These are phyloP conservation scores for Aphanomyces stellatus DNA, from an alignment of 352 stramenopile species.

Conservation along the genomic window DNA sequence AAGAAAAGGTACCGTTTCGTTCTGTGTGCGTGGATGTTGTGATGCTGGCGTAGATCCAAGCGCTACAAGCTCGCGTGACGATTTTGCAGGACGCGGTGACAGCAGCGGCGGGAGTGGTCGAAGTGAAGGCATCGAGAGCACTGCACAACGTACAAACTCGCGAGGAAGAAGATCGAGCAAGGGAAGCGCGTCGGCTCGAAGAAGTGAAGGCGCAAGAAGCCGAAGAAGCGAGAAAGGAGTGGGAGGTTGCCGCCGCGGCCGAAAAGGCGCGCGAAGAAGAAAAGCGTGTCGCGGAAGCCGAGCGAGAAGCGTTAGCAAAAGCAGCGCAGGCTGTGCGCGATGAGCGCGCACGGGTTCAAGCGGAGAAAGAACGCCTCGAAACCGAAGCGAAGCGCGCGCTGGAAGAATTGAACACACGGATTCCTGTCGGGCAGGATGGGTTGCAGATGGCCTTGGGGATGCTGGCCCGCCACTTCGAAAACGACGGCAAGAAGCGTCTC, in stretches of 20 bases:
- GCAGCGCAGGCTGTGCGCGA: slow-evolving; percentile 53
- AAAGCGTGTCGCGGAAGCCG: neutral
- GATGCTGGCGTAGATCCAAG: slow-evolving; percentile 5
- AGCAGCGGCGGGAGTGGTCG: slow-evolving; percentile 23
- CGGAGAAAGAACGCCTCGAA: slow-evolving; percentile 30
- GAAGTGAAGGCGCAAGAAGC: slow-evolving; percentile 28
- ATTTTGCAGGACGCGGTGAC: slow-evolving; percentile 28
- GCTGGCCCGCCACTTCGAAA: neutral
- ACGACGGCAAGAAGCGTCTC: neutral
- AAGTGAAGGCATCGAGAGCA: slow-evolving; percentile 21
- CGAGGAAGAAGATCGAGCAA: neutral
- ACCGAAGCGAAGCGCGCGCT: slow-evolving; percentile 29
- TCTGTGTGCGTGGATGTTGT: neutral
- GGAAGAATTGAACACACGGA: slow-evolving; percentile 25
- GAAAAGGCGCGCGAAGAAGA: slow-evolving; percentile 40
- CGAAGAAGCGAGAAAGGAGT: slow-evolving; percentile 26
- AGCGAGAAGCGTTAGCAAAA: slow-evolving; percentile 27
- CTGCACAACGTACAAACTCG: slow-evolving; percentile 1
- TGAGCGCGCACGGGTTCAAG: slow-evolving; percentile 27
- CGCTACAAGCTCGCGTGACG: slow-evolving; percentile 44
- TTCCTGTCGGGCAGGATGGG: slow-evolving; percentile 2
- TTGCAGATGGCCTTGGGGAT: neutral
- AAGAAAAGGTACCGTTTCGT: slow-evolving; percentile 40
- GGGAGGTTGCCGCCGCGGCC: slow-evolving; percentile 36
- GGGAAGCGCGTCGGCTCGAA: slow-evolving; percentile 14